Percentiles rank a stretch among this genome's conserved stretches.
Conservation (phyloP, 306 rosid species). For the Begonia loranthoides region DNA sequence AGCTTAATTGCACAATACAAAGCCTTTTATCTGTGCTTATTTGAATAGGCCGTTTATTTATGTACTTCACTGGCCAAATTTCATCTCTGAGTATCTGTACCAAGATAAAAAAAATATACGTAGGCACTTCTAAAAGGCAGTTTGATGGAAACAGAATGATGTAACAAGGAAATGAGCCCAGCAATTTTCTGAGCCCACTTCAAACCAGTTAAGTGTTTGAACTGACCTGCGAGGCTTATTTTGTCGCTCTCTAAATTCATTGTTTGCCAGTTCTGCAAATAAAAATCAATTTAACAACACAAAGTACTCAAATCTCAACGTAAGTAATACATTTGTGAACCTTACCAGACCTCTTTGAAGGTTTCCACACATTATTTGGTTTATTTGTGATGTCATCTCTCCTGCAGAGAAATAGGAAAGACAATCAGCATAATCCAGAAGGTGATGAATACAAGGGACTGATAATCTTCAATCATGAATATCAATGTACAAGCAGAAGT, state of each 20-base stretch:
- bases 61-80: constrained; percentile 64
- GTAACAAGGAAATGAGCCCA: background rate
- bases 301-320: background rate
- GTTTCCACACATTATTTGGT: constrained; percentile 50
- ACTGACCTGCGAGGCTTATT: constrained; percentile 90
- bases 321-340: background rate
- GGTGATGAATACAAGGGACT: background rate
- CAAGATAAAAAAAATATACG: constrained; percentile 13
- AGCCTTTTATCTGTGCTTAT: constrained; percentile 48
- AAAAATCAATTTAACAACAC: background rate
- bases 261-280: constrained; percentile 46
- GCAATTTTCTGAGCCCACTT: background rate
- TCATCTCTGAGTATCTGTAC: constrained; percentile 94
- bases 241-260: constrained; percentile 81
- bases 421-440: constrained; percentile 5
- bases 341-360: constrained; percentile 66
- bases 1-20: constrained; percentile 10
- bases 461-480: too few relatives aligned
- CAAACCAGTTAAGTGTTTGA: background rate
- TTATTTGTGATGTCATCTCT: constrained; percentile 44
- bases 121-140: background rate
- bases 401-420: constrained; percentile 29
- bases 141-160: background rate
- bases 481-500: too few relatives aligned
- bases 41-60: constrained; percentile 45